These are phyloP conservation scores for Solanum chiquidenum DNA, from an alignment of 257 asterid species.

Conservation along the genomic window DNA sequence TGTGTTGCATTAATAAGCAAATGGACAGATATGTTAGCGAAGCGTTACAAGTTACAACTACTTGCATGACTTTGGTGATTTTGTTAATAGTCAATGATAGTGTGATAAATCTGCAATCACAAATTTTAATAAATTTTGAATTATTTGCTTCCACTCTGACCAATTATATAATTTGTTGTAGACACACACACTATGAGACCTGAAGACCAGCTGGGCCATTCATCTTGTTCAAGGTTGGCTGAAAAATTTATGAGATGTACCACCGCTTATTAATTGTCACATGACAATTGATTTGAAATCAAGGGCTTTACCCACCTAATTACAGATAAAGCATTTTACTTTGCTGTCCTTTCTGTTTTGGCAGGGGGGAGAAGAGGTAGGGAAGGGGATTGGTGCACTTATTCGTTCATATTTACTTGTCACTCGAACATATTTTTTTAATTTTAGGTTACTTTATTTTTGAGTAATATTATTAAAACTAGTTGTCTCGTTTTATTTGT, in stretches of 20 bases:
- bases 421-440: rapidly evolving
- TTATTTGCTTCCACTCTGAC: not conserved
- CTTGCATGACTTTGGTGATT: not conserved
- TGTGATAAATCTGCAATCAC: not conserved
- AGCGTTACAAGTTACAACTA: not conserved
- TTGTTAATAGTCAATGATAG: not conserved
- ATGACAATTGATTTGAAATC: not conserved
- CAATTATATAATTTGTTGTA: not conserved
- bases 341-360: not conserved
- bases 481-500: no score
- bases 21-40: not conserved
- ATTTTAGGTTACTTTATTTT: no score
- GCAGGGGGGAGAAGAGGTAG: not conserved
- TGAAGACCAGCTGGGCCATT: not conserved
- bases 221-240: not conserved
- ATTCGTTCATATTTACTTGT: not conserved
- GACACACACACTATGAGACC: not conserved
- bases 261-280: not conserved
- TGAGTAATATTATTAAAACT: no score
- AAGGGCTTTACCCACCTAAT: not conserved
- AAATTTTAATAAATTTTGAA: not conserved
- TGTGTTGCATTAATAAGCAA: not conserved
- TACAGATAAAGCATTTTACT: not conserved
- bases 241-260: not conserved
- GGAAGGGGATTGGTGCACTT: not conserved